Conservation (phyloP, 2,329 filamentous ascomycete genomes). For the Alternaria alternata region DNA sequence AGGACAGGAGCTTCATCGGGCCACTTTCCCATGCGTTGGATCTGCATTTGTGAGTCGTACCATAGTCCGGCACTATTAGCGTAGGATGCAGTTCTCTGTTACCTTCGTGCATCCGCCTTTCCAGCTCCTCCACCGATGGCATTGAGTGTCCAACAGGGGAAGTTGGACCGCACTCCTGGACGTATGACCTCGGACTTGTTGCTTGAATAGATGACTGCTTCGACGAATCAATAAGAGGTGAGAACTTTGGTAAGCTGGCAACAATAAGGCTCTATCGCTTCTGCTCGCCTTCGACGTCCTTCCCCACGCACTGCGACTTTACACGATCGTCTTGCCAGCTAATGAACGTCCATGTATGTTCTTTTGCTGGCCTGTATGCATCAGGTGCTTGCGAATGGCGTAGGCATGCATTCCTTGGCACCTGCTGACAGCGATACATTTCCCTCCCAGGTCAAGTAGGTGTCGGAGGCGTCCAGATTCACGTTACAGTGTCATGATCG, state of each 20-base stretch:
- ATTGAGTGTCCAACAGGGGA: neutral
- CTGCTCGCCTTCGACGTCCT: too few relatives aligned
- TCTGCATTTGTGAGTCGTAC: neutral
- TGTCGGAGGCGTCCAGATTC: neutral
- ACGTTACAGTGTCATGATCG: neutral
- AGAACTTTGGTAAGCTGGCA: too few relatives aligned
- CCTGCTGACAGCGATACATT: neutral
- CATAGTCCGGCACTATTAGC: neutral
- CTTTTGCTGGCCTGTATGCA: neutral
- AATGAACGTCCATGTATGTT: neutral
- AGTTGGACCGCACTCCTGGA: neutral
- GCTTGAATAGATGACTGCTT: neutral
- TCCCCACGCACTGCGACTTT: too few relatives aligned
- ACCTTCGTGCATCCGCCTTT: slow-evolving; percentile 1
- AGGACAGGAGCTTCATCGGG: slow-evolving; percentile 24
- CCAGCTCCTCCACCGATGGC: neutral
- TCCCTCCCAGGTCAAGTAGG: neutral
- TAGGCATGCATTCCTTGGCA: too few relatives aligned
- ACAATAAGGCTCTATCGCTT: too few relatives aligned
- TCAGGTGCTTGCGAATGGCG: too few relatives aligned
- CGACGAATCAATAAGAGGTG: neutral
- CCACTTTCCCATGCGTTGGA: slow-evolving; percentile 21
- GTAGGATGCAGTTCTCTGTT: neutral
- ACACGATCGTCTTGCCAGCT: neutral
- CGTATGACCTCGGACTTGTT: neutral